A percentile compares a stretch with the other conserved stretches of the same genome.
Conservation (phyloP, 2,329 filamentous ascomycete genomes). For the Venturia pyrina region DNA sequence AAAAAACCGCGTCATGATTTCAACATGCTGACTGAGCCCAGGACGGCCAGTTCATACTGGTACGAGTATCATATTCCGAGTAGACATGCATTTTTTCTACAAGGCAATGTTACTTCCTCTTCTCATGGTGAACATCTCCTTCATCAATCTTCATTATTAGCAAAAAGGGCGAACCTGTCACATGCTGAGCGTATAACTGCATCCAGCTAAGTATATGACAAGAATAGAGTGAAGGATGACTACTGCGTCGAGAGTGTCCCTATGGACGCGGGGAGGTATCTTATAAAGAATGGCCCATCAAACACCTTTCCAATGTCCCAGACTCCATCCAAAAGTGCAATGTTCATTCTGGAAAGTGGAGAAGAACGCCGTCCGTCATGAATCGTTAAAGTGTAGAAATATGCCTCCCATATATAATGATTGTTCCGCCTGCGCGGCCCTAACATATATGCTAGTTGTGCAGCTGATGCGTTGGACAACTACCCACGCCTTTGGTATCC, state of each 20-base stretch:
- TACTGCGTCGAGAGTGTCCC: background rate
- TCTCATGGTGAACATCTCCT: no score
- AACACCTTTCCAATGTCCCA: background rate
- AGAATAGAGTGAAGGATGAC: background rate
- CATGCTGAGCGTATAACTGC: background rate
- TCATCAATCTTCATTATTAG: no score
- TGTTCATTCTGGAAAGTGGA: background rate
- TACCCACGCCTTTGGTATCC: constrained; percentile 43
- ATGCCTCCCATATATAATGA: background rate
- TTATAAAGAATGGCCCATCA: background rate
- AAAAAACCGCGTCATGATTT: background rate
- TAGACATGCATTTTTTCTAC: no score
- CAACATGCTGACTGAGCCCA: background rate
- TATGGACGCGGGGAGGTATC: background rate
- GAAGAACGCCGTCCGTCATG: background rate
- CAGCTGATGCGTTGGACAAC: constrained; percentile 51
- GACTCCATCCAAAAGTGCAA: background rate
- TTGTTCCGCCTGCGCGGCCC: background rate
- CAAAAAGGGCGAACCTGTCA: background rate
- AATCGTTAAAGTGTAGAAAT: background rate
- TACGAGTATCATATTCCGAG: background rate
- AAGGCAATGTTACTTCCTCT: no score
- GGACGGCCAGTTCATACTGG: background rate
- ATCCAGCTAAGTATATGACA: background rate
- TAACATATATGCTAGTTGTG: constrained; percentile 19